These are phyloP conservation scores for Cyberlindnera mississippiensis DNA, from an alignment of 805 yeast species.

Conservation along the genomic window DNA sequence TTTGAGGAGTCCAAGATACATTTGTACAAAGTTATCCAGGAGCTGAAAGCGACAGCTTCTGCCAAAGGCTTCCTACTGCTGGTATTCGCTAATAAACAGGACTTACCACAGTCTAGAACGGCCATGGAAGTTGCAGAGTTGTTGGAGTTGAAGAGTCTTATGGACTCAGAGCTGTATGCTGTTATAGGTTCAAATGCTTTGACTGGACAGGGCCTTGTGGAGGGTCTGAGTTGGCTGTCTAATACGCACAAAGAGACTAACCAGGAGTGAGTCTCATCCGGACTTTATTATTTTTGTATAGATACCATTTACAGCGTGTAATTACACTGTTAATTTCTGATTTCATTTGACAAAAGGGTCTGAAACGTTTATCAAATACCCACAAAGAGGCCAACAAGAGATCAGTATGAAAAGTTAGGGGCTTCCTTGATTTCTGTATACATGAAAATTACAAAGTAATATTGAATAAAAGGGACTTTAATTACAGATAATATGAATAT, in stretches of 20 bases:
- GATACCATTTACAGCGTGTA: neutral
- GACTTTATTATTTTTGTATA: neutral
- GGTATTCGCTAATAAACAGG: slow-evolving; percentile 92
- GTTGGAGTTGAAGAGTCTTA: slow-evolving; percentile 54
- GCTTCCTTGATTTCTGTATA: neutral
- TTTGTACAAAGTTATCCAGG: slow-evolving; percentile 71
- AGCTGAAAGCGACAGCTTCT: slow-evolving; percentile 48
- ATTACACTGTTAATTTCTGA: no score
- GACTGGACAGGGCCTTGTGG: slow-evolving; percentile 86
- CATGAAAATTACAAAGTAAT: slow-evolving; percentile 1
- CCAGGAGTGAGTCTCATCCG: neutral
- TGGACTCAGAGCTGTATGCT: slow-evolving; percentile 72
- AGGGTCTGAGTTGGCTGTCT: slow-evolving; percentile 83
- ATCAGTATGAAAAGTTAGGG: neutral
- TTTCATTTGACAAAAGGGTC: no score
- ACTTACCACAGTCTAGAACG: slow-evolving; percentile 83
- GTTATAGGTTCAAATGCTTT: slow-evolving; percentile 89
- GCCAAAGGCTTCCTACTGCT: slow-evolving; percentile 74
- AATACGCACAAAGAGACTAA: slow-evolving; percentile 42
- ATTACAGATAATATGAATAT: no score
- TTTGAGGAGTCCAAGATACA: slow-evolving; percentile 76
- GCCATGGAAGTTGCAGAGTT: slow-evolving; percentile 81
- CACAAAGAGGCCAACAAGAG: no score
- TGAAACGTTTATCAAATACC: no score
- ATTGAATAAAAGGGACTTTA: no score